A percentile compares a stretch with the other conserved stretches of the same genome.
These are phyloP conservation scores for Vitis riparia DNA, from an alignment of 164 flowering plant species.

Conservation along the genomic window DNA sequence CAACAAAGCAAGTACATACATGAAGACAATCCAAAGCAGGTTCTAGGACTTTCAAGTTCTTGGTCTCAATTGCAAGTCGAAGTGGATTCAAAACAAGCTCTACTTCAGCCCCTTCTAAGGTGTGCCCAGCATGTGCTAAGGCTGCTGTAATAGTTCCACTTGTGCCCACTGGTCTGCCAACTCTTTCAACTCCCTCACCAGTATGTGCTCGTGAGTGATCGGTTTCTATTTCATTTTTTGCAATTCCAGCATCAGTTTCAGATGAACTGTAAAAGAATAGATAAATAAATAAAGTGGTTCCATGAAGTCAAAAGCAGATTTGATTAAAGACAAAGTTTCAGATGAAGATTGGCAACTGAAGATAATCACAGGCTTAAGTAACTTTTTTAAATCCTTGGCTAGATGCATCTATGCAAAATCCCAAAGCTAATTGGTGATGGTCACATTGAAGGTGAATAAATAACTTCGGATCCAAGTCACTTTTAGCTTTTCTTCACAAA, in stretches of 20 bases:
- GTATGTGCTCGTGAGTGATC: slow-evolving; percentile 34
- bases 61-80: slow-evolving; percentile 89
- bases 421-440: no score
- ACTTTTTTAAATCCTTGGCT: no score
- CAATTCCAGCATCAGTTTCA: slow-evolving; percentile 41
- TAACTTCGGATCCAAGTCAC: no score
- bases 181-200: slow-evolving; percentile 27
- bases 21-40: slow-evolving; percentile 98
- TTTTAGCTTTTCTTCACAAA: no score
- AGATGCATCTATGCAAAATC: no score
- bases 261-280: slow-evolving; percentile 22
- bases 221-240: slow-evolving; percentile 24
- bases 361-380: neutral
- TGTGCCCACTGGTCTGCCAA: slow-evolving; percentile 23
- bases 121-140: slow-evolving; percentile 78
- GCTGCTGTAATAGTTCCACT: slow-evolving; percentile 46
- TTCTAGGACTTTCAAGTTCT: slow-evolving; percentile 76
- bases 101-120: slow-evolving; percentile 66
- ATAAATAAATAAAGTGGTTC: neutral
- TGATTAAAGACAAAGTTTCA: neutral
- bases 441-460: no score
- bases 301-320: neutral
- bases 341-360: neutral
- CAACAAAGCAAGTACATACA: slow-evolving; percentile 45
- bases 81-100: slow-evolving; percentile 92